Base-by-base conservation (phyloP, 495 filamentous ascomycete species). In the Immersiella caudata region DNA sequence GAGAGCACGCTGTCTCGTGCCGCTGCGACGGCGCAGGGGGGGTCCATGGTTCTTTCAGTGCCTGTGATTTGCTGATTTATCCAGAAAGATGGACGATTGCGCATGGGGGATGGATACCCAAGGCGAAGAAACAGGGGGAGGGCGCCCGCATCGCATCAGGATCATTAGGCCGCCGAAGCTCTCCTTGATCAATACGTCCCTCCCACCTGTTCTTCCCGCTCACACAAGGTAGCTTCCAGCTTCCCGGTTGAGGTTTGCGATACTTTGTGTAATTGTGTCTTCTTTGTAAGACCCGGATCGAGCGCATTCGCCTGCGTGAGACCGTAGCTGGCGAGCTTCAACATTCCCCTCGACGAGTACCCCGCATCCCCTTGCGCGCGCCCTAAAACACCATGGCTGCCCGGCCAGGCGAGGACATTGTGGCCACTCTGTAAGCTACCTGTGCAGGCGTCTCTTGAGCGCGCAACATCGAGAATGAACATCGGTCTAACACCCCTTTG, bases 341-440 rank as follows among this genome's bases (percentile, higher is more conserved):
- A 24, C 27, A 21, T 8, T 3, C 61, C 61, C 50, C 50, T 25
- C 61, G n/a, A n/a, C 18, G 8, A 24, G 20, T 52, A n/a, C 33
- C n/a, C 20, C 40, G 25, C 46, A 18, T 12, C 68, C 55, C 59
- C 16, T 33, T 24, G 40, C 33, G 63, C 64, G 21, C n/a, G 12
- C 24, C n/a, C 22, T 46, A 33, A 9, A 54, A 20, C 52, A 82
- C 72, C 33, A 97, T 97, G 93, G 91, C 93, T 75, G 87, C 84
- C 68, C 83, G 85, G 70, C 86, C 88, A 52, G 92, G 91, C 70
- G 93, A 96, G 80, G 91, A 93, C 73, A 85, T 88, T 65, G 80
- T 93, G 65, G 83, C 91, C 71, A 94, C 90, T 14, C 85, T 94
- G 93, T 96, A 78, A 88, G 90, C 84, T 16, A 25, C n/a, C n/a